Evolutionary conservation across 2,329 filamentous ascomycete genomes (phyloP).

Genomic region (Stagonosporopsis vannaccii): DNA sequence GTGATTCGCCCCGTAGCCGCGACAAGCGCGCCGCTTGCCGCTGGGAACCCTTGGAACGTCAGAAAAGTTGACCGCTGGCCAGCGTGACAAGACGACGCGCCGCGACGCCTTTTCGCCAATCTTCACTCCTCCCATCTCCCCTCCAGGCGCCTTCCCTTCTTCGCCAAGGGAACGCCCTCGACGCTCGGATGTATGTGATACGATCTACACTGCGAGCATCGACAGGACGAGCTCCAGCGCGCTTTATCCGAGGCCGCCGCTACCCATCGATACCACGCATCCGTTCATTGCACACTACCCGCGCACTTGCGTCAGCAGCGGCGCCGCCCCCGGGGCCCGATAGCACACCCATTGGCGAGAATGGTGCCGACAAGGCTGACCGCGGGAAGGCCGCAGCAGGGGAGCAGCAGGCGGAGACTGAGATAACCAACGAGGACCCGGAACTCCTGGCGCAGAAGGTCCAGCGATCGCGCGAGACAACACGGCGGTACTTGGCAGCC

Average conservation of each 20-base stretch:
- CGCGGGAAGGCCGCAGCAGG: conserved; percentile 27
- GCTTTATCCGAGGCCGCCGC: conserved; percentile 47
- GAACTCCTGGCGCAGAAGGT: conserved; percentile 48
- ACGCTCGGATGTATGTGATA: conserved; percentile 52
- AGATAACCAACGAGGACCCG: conserved; percentile 38
- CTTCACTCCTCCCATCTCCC: conserved; percentile 18
- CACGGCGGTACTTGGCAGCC: conserved; percentile 45
- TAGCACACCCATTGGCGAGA: conserved; percentile 33
- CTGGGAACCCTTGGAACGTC: conserved; percentile 11
- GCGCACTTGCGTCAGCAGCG: conserved; percentile 33
- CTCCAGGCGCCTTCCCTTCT: conserved; percentile 29
- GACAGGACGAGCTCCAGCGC: conserved; percentile 46
- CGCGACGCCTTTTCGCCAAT: conserved; percentile 26
- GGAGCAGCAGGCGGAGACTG: conserved; percentile 31
- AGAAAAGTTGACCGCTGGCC: conserved; percentile 31
- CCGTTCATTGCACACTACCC: conserved; percentile 47
- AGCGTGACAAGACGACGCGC: conserved; percentile 25
- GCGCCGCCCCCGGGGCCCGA: conserved; percentile 41
- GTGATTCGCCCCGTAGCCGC: conserved; percentile 6
- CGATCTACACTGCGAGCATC: conserved; percentile 53
- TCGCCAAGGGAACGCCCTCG: conserved; percentile 14
- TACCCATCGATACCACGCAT: conserved; percentile 38
- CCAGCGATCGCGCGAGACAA: conserved; percentile 44
- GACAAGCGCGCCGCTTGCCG: conserved; percentile 9
- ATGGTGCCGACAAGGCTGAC: conserved; percentile 32